Percentiles rank a stretch among this genome's conserved stretches.
Evolutionary conservation across 1,284 basidiomycete species (phyloP).

Genomic region (Nidula niveotomentosa): DNA sequence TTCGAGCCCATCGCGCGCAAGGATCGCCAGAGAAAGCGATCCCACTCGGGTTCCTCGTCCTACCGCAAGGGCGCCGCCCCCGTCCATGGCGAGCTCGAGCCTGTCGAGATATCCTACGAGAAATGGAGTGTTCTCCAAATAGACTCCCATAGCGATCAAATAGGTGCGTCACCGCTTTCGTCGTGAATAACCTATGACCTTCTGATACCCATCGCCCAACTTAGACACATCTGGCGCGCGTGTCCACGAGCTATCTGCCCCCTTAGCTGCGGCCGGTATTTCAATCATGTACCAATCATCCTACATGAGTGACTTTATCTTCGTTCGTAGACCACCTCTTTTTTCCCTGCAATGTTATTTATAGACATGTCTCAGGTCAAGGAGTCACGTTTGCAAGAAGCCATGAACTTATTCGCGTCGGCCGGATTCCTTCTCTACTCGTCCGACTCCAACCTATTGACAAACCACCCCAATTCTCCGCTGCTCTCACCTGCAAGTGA

Average conservation of each 20-base stretch:
- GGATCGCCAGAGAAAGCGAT: slow-evolving; percentile 48
- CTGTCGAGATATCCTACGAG: slow-evolving; percentile 69
- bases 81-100: slow-evolving; percentile 29
- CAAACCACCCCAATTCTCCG: slow-evolving; percentile 35
- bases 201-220: slow-evolving; percentile 4
- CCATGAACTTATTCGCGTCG: slow-evolving; percentile 55
- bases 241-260: slow-evolving; percentile 77
- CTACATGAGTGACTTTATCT: slow-evolving; percentile 83
- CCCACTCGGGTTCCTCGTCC: slow-evolving; percentile 36
- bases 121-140: slow-evolving; percentile 77
- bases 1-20: slow-evolving; percentile 62
- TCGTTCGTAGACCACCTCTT: slow-evolving; percentile 45
- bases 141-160: slow-evolving; percentile 67
- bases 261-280: slow-evolving; percentile 77
- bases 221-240: slow-evolving; percentile 71
- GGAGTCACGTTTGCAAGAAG: slow-evolving; percentile 60
- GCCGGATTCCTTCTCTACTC: slow-evolving; percentile 72
- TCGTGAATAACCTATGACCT: slow-evolving; percentile 5
- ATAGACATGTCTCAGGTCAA: slow-evolving; percentile 51
- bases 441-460: slow-evolving; percentile 42
- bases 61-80: slow-evolving; percentile 23
- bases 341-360: slow-evolving; percentile 1
- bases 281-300: slow-evolving; percentile 86
- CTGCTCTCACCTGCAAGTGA: slow-evolving; percentile 32
- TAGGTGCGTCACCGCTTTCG: slow-evolving; percentile 41